Base-by-base conservation (phyloP, 2,329 filamentous ascomycete species). In the Cryphonectria carpinicola region DNA sequence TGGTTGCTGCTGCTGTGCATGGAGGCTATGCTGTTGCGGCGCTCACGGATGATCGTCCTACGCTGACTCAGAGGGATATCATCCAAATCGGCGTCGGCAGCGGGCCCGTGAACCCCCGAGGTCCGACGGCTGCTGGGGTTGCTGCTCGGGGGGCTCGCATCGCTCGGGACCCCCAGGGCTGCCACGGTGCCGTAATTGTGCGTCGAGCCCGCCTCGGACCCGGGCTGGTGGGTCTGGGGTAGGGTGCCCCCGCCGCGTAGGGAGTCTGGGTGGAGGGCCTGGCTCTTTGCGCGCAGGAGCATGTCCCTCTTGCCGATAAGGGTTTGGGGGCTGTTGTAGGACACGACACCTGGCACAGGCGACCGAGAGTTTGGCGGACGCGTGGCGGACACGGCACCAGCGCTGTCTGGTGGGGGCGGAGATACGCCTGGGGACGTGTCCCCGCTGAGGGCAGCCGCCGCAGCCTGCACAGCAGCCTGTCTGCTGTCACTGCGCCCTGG, bases 11-110 rank as follows among this genome's bases (percentile, higher is more conserved):
- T 74, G 39, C 46, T 74, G 5, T 72, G 65, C 22, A 74, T 71
- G 0, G 76, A 79, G 56, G 72, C 75, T 64, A 82, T 73, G 75
- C 84, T 86, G 73, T 78, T 84, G 58, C 87, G 85, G 43, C 87
- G 88, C n/a, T 32, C 52, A 6, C 52, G 52, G 69, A 92, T 88
- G 39, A 92, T 79, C 62, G 87, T 82, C 69, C 86, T 87, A 60
- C 92, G 89, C 75, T 92, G 88, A 58, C 89, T 91, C 25, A 96
- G 84, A 0, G 93, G 90, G 74, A 95, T 84, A 69, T 94, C 88
- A 72, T 95, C 93, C 1, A 85, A 82, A 74, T 88, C 87, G 25
- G 82, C 77, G 28, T 37, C 1, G 41, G 35, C 11, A 56, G 41
- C 39, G 65, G 49, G 28, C n/a, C 32, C 13, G 56, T 56, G 43